phyloP scores from a whole-genome alignment of 768 basidiomycete species.

The Tylopilus intermedius region DNA sequence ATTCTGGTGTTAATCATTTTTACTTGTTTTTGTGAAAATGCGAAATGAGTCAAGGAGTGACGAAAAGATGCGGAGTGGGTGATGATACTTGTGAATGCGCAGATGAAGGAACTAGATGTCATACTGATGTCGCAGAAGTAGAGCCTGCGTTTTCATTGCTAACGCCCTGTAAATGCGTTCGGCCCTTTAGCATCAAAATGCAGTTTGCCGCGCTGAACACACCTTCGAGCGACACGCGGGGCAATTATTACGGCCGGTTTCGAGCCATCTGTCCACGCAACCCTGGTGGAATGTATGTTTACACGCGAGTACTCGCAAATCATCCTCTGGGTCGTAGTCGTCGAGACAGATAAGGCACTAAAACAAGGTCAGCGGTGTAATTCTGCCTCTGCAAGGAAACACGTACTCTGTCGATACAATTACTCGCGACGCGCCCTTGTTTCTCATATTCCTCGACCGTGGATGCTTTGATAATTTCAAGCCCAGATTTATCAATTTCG shows the following conservation, averaged over 20 bases:
- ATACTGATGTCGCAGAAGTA: slow-evolving; percentile 6
- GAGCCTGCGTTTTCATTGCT: slow-evolving; percentile 16
- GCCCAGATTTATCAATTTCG: slow-evolving; percentile 80
- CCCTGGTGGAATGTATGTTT: slow-evolving; percentile 85
- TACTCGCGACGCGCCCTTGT: slow-evolving; percentile 63
- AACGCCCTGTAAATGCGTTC: slow-evolving; percentile 20
- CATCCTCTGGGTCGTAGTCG: slow-evolving; percentile 75
- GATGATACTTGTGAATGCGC: neutral
- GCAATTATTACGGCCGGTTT: slow-evolving; percentile 83
- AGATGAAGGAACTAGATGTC: slow-evolving; percentile 4
- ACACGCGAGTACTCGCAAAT: slow-evolving; percentile 76
- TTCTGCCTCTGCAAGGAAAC: neutral
- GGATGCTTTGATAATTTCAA: slow-evolving; percentile 65
- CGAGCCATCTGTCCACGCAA: slow-evolving; percentile 88
- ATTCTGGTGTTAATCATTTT: slow-evolving; percentile 7
- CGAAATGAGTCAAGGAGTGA: slow-evolving; percentile 18
- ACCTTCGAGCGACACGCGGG: slow-evolving; percentile 85
- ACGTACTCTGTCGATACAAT: slow-evolving; percentile 75
- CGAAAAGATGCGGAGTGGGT: slow-evolving; percentile 4
- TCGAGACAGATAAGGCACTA: slow-evolving; percentile 85
- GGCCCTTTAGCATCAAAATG: neutral
- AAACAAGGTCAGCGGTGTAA: neutral
- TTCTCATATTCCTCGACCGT: slow-evolving; percentile 49
- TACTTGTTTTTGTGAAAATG: slow-evolving; percentile 11
- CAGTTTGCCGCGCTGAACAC: slow-evolving; percentile 13